A percentile compares a stretch with the other conserved stretches of the same genome.
Evolutionary conservation across 257 asterid species (phyloP).

Genomic region (Dorcoceras hygrometricum): DNA sequence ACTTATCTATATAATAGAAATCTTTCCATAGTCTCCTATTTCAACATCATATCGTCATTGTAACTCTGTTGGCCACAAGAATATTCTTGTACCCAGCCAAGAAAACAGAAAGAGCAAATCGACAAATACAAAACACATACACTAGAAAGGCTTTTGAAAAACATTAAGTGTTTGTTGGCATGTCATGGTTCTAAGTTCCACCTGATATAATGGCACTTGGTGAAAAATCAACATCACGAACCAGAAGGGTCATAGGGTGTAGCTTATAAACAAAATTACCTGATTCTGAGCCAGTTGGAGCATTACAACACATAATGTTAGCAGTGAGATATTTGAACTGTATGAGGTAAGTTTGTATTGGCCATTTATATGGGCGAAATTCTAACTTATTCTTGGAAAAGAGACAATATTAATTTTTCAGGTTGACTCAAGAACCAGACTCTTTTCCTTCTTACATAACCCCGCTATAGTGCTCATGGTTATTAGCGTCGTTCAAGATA

Average conservation of each 20-base stretch:
- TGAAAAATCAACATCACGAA: background rate
- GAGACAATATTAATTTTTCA: no score
- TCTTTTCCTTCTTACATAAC: background rate
- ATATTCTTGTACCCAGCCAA: no score
- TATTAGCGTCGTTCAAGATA: background rate
- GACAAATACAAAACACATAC: background rate
- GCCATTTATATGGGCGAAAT: background rate
- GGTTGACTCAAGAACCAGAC: background rate
- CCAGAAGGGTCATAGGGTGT: background rate
- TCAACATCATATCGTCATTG: no score
- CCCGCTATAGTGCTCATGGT: background rate
- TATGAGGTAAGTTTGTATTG: background rate
- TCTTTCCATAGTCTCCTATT: no score
- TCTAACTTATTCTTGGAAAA: background rate
- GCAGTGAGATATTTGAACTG: background rate
- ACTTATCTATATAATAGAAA: no score
- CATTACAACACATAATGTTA: no score
- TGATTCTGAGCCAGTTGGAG: background rate
- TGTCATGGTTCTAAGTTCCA: background rate
- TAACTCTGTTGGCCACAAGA: no score
- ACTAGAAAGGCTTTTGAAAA: no score
- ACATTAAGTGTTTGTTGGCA: background rate
- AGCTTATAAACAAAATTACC: background rate
- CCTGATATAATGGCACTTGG: background rate
- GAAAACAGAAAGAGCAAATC: background rate